Evolutionary conservation across 441 rosid genomes (phyloP), one percentile per base, ranked within the genome.

Genomic region (Populus trichocarpa): DNA sequence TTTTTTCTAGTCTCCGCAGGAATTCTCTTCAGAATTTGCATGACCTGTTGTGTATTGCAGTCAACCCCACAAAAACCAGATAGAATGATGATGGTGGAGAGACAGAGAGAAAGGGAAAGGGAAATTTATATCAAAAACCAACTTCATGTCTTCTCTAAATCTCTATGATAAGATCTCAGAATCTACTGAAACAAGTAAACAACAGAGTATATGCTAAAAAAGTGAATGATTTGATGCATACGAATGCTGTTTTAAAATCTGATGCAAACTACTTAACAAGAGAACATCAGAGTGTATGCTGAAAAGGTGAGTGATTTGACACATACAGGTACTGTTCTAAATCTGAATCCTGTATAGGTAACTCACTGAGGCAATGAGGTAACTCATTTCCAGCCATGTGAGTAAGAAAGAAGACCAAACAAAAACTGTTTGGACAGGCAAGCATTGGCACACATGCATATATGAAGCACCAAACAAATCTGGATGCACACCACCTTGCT

Each of bases 11-110:
- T 88, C 33, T 93, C 94, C 13, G 73, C 79, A 0, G 97, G 90
- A 71, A 97, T 87, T 81, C 83, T 88, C 88, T 85, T 95, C 25
- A 95, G 84, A 68, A 97, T 97, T 87, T 89, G 92, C 91, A 86
- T 83, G 35, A 89, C 99, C 99, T 93, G 80, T 72, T 69, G 74
- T 73, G 76, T 69, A 75, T 57, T 70, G 71, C 61, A 28, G 30
- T 4, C 30, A 28, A 76, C 4, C 69, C 69, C 80, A 82, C 71
- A 7, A n/a, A 12, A 28, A 28, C 30, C 30, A 28, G 30, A 28
- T 28, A 28, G 30, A 28, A 28, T 28, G 30, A 28, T 28, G 30
- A 28, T 28, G 30, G 3, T 28, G 30, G 2, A 28, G 30, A 28
- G 30, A 28, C 30, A 28, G 30, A 28, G 30, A 28, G 30, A 28